Evolutionary conservation across 1,284 basidiomycete species (phyloP).

Genomic region (Salmacisia buchloeana): DNA sequence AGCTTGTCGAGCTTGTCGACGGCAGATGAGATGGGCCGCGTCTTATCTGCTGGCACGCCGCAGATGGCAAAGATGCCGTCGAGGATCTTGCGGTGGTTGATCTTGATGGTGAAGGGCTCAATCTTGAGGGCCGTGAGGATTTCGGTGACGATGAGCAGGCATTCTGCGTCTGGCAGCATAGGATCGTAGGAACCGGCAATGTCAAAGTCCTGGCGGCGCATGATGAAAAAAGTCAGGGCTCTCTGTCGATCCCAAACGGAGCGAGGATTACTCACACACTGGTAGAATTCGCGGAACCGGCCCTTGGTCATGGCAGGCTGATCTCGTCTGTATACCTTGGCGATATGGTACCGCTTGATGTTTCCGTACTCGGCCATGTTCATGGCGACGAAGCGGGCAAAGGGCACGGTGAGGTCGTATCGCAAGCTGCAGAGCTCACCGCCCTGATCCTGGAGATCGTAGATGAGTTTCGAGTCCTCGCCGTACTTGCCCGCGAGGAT

Average conservation of each 20-base stretch:
- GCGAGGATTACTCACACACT: constrained; percentile 65
- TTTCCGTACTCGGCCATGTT: constrained; percentile 64
- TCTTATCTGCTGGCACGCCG: constrained; percentile 86
- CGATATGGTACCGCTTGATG: constrained; percentile 91
- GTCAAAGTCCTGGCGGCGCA: constrained; percentile 71
- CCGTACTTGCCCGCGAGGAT: constrained; percentile 77
- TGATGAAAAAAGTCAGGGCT: background rate
- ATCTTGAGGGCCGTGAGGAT: constrained; percentile 78
- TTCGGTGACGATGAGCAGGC: constrained; percentile 76
- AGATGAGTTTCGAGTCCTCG: constrained; percentile 96
- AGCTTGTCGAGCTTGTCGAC: constrained; percentile 97
- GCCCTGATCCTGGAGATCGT: constrained; percentile 97
- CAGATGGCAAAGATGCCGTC: constrained; percentile 97
- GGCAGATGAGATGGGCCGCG: constrained; percentile 87
- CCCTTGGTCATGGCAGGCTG: constrained; percentile 97
- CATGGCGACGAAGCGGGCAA: constrained; percentile 94
- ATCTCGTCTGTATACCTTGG: constrained; percentile 94
- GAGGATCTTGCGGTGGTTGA: constrained; percentile 88
- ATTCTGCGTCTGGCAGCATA: constrained; percentile 95
- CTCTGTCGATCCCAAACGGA: background rate
- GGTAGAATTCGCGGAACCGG: constrained; percentile 96
- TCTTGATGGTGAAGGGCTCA: constrained; percentile 83
- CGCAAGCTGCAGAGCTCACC: constrained; percentile 90
- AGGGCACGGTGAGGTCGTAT: constrained; percentile 92
- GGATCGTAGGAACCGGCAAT: constrained; percentile 80